Conservation (phyloP, 805 yeast species). For the Spathaspora arborariae region DNA sequence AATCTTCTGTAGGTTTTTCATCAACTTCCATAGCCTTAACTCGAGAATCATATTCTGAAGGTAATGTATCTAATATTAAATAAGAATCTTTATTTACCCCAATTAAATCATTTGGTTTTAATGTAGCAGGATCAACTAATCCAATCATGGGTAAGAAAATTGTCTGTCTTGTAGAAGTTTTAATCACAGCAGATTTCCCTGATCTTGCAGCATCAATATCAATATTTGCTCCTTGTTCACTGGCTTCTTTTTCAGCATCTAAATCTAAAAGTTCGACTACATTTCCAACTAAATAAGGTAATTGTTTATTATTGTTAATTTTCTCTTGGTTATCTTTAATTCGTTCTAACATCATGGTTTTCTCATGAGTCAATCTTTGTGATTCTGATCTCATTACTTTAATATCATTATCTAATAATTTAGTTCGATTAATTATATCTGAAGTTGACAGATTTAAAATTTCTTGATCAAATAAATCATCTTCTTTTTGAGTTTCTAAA, state of each 20-base stretch:
- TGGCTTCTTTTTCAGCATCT: slow-evolving; percentile 76
- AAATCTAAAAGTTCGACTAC: slow-evolving; percentile 92
- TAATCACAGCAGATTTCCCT: slow-evolving; percentile 97
- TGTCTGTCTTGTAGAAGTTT: slow-evolving; percentile 96
- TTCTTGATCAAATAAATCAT: slow-evolving; percentile 73
- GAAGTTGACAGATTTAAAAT: slow-evolving; percentile 72
- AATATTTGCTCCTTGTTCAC: slow-evolving; percentile 90
- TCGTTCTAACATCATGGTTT: slow-evolving; percentile 86
- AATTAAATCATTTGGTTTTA: slow-evolving; percentile 95
- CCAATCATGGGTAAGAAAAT: slow-evolving; percentile 95
- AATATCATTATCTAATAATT: slow-evolving; percentile 88
- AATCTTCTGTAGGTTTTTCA: slow-evolving; percentile 96
- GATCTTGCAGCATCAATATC: slow-evolving; percentile 87
- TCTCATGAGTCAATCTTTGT: slow-evolving; percentile 87
- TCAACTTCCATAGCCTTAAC: slow-evolving; percentile 99
- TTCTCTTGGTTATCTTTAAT: slow-evolving; percentile 95
- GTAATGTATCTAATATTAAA: slow-evolving; percentile 86
- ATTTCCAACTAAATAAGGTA: slow-evolving; percentile 95
- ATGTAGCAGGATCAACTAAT: slow-evolving; percentile 82
- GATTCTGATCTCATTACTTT: slow-evolving; percentile 90
- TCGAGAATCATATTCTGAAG: slow-evolving; percentile 95
- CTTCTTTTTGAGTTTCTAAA: slow-evolving; percentile 50
- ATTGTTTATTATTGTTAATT: slow-evolving; percentile 89
- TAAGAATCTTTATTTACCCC: slow-evolving; percentile 98
- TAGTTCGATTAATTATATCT: slow-evolving; percentile 82